These are phyloP conservation scores for Apiotrichum laibachii DNA, from an alignment of 1,284 basidiomycete genomes.

Conservation along the genomic window DNA sequence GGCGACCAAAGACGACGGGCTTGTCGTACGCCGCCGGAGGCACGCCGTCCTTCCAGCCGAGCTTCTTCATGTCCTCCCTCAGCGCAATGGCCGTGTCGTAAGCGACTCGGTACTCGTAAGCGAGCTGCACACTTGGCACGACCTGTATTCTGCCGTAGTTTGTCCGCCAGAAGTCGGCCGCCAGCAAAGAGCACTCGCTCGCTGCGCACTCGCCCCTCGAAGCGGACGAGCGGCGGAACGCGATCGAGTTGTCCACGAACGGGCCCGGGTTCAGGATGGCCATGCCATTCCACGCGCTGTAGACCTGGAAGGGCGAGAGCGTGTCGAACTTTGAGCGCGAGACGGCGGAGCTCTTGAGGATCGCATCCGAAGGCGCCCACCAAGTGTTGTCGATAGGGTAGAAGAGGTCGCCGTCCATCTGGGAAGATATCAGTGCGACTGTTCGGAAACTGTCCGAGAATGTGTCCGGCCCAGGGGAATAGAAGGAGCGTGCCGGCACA, in stretches of 20 bases:
- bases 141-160: constrained; percentile 46
- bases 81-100: constrained; percentile 32
- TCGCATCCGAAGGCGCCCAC: constrained; percentile 45
- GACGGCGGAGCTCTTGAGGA: constrained; percentile 40
- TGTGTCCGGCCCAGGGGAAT: no score
- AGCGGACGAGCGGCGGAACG: constrained; percentile 41
- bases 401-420: constrained; percentile 51
- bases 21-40: constrained; percentile 29
- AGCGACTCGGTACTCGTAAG: constrained; percentile 45
- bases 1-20: constrained; percentile 23
- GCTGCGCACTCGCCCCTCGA: constrained; percentile 44
- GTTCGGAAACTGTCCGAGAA: no score
- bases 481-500: no score
- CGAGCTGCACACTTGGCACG: constrained; percentile 49
- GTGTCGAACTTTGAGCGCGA: constrained; percentile 25
- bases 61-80: constrained; percentile 19
- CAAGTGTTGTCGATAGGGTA: constrained; percentile 46
- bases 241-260: constrained; percentile 32
- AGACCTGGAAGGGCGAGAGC: constrained; percentile 50
- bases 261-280: constrained; percentile 41
- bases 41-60: constrained; percentile 45
- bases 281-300: constrained; percentile 49
- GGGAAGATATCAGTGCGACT: neutral
- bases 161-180: constrained; percentile 47
- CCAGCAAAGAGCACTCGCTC: constrained; percentile 47